Percentiles rank a stretch among this genome's conserved stretches.
Evolutionary conservation across 2,329 filamentous ascomycete genomes (phyloP).

Genomic region (Dactylellina cionopaga): DNA sequence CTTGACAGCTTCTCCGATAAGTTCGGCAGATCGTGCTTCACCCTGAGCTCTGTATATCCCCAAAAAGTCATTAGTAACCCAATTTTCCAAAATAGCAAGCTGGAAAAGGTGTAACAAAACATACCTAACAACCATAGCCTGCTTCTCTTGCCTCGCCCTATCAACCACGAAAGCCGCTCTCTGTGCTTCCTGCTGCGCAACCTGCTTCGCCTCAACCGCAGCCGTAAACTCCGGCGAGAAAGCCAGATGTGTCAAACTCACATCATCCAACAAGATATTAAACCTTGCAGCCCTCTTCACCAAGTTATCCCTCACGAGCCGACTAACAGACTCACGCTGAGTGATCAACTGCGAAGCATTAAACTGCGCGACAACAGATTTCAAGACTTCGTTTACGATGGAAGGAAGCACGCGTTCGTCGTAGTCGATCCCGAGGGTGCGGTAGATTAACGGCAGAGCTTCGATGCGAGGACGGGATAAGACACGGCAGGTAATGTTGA

Average conservation of each 20-base stretch:
- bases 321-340: slow-evolving; percentile 95
- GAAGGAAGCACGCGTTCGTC: slow-evolving; percentile 96
- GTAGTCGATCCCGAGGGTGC: slow-evolving; percentile 93
- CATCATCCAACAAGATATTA: slow-evolving; percentile 97
- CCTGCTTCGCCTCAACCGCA: slow-evolving; percentile 78
- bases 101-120: slow-evolving; percentile 2
- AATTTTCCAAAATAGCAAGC: neutral
- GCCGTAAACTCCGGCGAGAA: slow-evolving; percentile 80
- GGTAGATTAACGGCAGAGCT: slow-evolving; percentile 94
- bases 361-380: slow-evolving; percentile 98
- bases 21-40: slow-evolving; percentile 96
- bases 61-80: neutral
- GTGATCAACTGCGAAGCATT: slow-evolving; percentile 98
- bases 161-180: slow-evolving; percentile 97
- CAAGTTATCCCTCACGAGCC: slow-evolving; percentile 90
- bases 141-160: slow-evolving; percentile 99
- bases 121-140: slow-evolving; percentile 84
- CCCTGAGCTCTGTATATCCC: slow-evolving; percentile 80
- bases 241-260: slow-evolving; percentile 86
- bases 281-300: slow-evolving; percentile 90
- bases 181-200: slow-evolving; percentile 83
- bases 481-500: slow-evolving; percentile 99
- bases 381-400: slow-evolving; percentile 98
- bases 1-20: slow-evolving; percentile 99
- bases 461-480: slow-evolving; percentile 88